Conservation (phyloP, 2,329 filamentous ascomycete species). For the Penicillium sp. region DNA sequence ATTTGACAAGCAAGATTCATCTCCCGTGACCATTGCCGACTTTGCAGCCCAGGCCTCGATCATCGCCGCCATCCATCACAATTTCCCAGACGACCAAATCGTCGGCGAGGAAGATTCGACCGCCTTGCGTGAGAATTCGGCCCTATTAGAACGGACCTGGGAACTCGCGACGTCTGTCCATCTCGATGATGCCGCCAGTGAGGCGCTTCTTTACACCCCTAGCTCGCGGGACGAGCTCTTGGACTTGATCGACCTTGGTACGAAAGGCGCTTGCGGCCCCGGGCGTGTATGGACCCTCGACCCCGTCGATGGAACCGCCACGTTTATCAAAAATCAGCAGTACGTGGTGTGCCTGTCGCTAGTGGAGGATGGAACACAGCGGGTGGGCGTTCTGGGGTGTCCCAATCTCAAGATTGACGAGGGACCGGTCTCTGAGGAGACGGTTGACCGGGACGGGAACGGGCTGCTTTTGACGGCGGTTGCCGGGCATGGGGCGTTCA, state of each 20-base stretch:
- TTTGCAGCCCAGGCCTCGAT: conserved; percentile 59
- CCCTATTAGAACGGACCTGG: conserved; percentile 51
- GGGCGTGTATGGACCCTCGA: conserved; percentile 57
- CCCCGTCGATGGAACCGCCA: conserved; percentile 59
- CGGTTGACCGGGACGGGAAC: conserved; percentile 40
- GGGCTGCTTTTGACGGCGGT: conserved; percentile 49
- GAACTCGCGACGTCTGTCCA: conserved; percentile 43
- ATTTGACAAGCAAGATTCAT: conserved; percentile 53
- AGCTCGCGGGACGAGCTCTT: conserved; percentile 52
- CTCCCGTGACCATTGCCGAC: conserved; percentile 59
- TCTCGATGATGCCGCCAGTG: conserved; percentile 30
- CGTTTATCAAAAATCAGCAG: conserved; percentile 56
- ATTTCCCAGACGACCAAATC: conserved; percentile 53
- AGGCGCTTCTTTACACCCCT: conserved; percentile 37
- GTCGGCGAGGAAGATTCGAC: conserved; percentile 57
- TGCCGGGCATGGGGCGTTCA: conserved; percentile 39
- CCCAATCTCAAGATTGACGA: conserved; percentile 51
- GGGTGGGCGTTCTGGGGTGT: conserved; percentile 56
- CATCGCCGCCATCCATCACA: conserved; percentile 50
- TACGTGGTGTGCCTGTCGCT: conserved; percentile 58
- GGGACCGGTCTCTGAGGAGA: conserved; percentile 32
- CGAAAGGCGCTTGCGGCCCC: conserved; percentile 34
- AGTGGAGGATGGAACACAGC: conserved; percentile 52
- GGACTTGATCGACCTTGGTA: conserved; percentile 56
- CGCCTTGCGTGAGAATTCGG: conserved; percentile 45